A percentile compares a stretch with the other conserved stretches of the same genome.
These are phyloP conservation scores for Golubevia pallescens DNA, from an alignment of 1,284 basidiomycete genomes.

Conservation along the genomic window DNA sequence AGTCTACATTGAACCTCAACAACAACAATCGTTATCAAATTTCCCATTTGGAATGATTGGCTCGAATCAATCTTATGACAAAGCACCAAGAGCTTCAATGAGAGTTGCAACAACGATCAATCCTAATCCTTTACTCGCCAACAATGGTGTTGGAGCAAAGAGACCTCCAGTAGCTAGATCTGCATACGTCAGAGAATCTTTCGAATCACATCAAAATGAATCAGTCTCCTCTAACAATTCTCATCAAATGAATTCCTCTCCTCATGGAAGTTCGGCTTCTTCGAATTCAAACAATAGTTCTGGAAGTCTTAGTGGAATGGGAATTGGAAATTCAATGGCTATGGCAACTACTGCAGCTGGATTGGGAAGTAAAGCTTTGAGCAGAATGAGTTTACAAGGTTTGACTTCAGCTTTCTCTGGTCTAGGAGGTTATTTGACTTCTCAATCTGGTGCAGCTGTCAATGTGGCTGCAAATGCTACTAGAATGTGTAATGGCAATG, in stretches of 20 bases:
- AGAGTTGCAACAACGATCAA: background rate
- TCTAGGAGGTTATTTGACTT: slow-evolving; percentile 35
- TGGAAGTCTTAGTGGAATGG: background rate
- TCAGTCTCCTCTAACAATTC: slow-evolving; percentile 6
- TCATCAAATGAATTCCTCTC: background rate
- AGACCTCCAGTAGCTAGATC: slow-evolving; percentile 38
- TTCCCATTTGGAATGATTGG: slow-evolving; percentile 1
- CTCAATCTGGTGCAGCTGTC: slow-evolving; percentile 22
- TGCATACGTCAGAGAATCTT: slow-evolving; percentile 32
- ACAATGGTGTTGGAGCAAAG: background rate
- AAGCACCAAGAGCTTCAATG: background rate
- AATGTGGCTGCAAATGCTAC: slow-evolving; percentile 22
- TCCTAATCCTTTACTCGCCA: background rate
- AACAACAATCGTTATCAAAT: background rate
- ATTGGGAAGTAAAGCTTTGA: slow-evolving; percentile 25
- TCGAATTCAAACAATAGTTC: background rate
- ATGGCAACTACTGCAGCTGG: background rate
- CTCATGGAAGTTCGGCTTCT: slow-evolving; percentile 4
- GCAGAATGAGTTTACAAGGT: slow-evolving; percentile 34
- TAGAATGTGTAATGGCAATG: slow-evolving; percentile 24
- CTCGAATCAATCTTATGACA: slow-evolving; percentile 2
- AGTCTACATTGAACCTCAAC: slow-evolving; percentile 22
- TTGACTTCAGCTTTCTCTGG: slow-evolving; percentile 39
- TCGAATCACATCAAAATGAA: slow-evolving; percentile 7
- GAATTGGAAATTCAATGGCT: background rate